These are phyloP conservation scores for Meyerozyma sp. DNA, from an alignment of 1,139 yeast species.

Conservation along the genomic window DNA sequence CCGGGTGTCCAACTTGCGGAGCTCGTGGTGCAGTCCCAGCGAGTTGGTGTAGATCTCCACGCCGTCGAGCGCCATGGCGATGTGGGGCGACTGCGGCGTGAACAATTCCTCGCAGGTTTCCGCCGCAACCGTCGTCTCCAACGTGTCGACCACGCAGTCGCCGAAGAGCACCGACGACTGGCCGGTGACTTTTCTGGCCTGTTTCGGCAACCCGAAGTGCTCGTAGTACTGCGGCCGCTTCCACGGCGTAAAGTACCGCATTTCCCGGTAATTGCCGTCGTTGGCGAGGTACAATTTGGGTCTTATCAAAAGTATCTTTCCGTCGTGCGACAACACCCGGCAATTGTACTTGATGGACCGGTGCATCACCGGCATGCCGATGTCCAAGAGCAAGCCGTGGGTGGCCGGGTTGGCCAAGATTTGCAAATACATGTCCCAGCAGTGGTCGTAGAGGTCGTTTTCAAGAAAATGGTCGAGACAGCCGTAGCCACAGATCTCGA, in stretches of 20 bases:
- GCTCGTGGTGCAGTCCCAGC: slow-evolving; percentile 94
- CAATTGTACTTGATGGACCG: slow-evolving; percentile 88
- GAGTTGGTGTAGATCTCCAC: slow-evolving; percentile 95
- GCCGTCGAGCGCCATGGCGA: slow-evolving; percentile 87
- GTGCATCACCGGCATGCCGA: slow-evolving; percentile 92
- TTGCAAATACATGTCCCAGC: slow-evolving; percentile 90
- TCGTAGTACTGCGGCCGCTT: slow-evolving; percentile 70
- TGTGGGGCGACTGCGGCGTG: slow-evolving; percentile 95
- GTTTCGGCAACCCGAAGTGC: slow-evolving; percentile 62
- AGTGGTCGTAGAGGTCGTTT: slow-evolving; percentile 79
- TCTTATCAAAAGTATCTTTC: slow-evolving; percentile 74
- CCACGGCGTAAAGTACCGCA: slow-evolving; percentile 98
- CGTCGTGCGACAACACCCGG: slow-evolving; percentile 75
- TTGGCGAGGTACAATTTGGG: slow-evolving; percentile 92
- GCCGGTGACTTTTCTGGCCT: slow-evolving; percentile 56
- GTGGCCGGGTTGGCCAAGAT: slow-evolving; percentile 64
- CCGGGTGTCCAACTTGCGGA: slow-evolving; percentile 81
- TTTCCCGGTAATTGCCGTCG: slow-evolving; percentile 96
- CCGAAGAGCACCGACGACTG: slow-evolving; percentile 75
- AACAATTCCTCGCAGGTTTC: slow-evolving; percentile 97
- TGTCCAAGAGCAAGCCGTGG: slow-evolving; percentile 73
- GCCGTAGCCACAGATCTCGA: slow-evolving; percentile 92
- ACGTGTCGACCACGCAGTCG: slow-evolving; percentile 78
- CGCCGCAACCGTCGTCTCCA: slow-evolving; percentile 86
- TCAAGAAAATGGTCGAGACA: slow-evolving; percentile 94